Base-by-base conservation (phyloP, 306 rosid species). In the Vicia sativa region DNA sequence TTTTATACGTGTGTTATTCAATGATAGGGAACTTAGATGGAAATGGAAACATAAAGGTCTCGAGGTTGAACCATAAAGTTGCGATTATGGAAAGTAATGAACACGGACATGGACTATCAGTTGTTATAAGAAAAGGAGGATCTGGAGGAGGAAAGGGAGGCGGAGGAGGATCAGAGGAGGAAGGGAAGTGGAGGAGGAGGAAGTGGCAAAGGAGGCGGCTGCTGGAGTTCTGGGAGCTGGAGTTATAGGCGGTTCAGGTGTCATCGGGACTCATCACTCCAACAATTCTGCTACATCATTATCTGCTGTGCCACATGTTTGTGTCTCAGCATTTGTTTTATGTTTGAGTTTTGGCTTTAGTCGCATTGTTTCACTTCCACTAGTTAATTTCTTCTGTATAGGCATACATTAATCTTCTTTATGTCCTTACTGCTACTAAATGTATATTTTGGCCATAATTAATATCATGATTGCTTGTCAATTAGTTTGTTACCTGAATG, bases 251-350 rank as follows among this genome's bases (percentile, higher is more conserved):
- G 39, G 55, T 46, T 68, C 53, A 46, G 19, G 43, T 50, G 56
- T 50, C 3, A 26, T 54, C 38, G 62, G 50, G 9, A 77, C 68
- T 46, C 50, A 26, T 23, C 55, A 9, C 37, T 10, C 15, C 31
- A 68, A 6, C 13, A 76, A 7, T 14, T 72, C 81, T 0, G 72
- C 81, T 28, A 7, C 73, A 39, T 68, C 76, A 11, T 35, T 29
- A 19, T 46, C 16, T 21, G 35, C 72, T 49, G 18, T 11, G 11
- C 63, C 78, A 67, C 55, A 3, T 21, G 41, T 62, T 50, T 58
- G 62, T 68, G 42, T 13, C 66, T 31, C 72, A 48, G 34, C n/a
- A 12, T 39, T 68, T 29, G 7, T 18, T 56, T 48, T 55, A 46
- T 70, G 3, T 53, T 57, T 59, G 43, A 45, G 31, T 65, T 61